Base-by-base conservation (phyloP, 2,329 filamentous ascomycete genomes). In the Penicillium sp. region DNA sequence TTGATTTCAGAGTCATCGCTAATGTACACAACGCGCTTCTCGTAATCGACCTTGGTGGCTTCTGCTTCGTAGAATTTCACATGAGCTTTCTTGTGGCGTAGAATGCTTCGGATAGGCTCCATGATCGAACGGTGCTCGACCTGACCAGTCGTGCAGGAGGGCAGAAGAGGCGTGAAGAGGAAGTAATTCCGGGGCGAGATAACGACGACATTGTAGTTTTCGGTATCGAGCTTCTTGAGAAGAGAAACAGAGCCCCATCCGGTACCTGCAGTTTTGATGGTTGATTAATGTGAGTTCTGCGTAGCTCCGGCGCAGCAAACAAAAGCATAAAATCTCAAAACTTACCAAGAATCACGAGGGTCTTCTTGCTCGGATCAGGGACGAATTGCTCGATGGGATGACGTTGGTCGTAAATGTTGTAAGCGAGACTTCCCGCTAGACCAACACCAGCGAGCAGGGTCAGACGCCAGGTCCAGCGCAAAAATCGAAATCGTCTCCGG, bases 51-150 rank as follows among this genome's bases (percentile, higher is more conserved):
- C 82, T 95, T 94, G 74, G 91, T 96, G 61, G 92, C 93, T 78
- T 98, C 94, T 69, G 95, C 95, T 86, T 99, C 95, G 85, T 97
- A 99, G 86, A 91, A 99, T 81, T 93, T 95, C 78, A 96, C 95
- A 53, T 89, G 86, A 67, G 92, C 91, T 82, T 92, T 93, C 87
- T 98, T 98, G 83, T 95, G 91, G 75, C 93, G 91, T 70, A 97
- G 86, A 78, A 99, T 97, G 78, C 95, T 92, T 76, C 95, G 92
- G 73, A 99, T 90, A 61, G 95, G 95, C 84, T 99, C 95, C 95
- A 99, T 99, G 81, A 99, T 99, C 75, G 93, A 98, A 78, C 95
- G 92, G 84, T 98, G 95, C 85, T 99, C 95, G 79, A 99, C 95
- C 71, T 92, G 91, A 73, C 95, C 95, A 69, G 94, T 97, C 56